Evolutionary conservation across 208 protist species (phyloP), one percentile per base, ranked within the genome.

Genomic region (Acanthamoeba healyi): DNA sequence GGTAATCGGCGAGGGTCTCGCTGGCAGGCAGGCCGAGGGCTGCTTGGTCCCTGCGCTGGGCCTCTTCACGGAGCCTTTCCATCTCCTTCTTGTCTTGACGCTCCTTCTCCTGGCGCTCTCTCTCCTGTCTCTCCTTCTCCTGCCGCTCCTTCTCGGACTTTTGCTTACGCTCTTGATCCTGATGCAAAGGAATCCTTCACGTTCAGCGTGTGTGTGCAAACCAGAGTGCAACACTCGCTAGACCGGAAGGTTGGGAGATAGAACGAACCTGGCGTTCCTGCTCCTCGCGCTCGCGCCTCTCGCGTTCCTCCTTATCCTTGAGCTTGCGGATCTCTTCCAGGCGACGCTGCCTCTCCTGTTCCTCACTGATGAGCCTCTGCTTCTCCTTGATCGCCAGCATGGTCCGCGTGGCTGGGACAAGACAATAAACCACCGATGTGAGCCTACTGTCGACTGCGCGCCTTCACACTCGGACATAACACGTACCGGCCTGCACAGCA

Each of bases 351-450:
- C 67, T 22, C 42, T 93, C 89, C 67, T 81, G 63, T 65, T 93
- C 89, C 46, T 81, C 67, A 15, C 46, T 38, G n/a, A 82, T 38
- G 12, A 51, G 40, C 32, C 67, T 24, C 51, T 84, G 22, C 44
- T 82, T 93, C 65, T 93, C 89, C 44, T 93, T 93, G 58, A 82
- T 70, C n/a, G 84, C 84, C 84, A 91, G 26, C 84, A 91, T 67
- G 54, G 38, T 54, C 6, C 84, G 84, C 38, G 61, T 32, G 40
- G 84, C 84, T 91, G 19, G 29, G 22, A 14, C 36, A 46, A 14
- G 34, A 38, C n/a, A n/a, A n/a, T n/a, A n/a, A n/a, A n/a, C n/a
- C n/a, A n/a, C n/a, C n/a, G n/a, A n/a, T n/a, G n/a, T n/a, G n/a
- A n/a, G n/a, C n/a, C n/a, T n/a, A n/a, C n/a, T n/a, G n/a, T n/a